phyloP scores from a whole-genome alignment of 495 filamentous ascomycete species.

The Pseudotulostoma volvatum region DNA sequence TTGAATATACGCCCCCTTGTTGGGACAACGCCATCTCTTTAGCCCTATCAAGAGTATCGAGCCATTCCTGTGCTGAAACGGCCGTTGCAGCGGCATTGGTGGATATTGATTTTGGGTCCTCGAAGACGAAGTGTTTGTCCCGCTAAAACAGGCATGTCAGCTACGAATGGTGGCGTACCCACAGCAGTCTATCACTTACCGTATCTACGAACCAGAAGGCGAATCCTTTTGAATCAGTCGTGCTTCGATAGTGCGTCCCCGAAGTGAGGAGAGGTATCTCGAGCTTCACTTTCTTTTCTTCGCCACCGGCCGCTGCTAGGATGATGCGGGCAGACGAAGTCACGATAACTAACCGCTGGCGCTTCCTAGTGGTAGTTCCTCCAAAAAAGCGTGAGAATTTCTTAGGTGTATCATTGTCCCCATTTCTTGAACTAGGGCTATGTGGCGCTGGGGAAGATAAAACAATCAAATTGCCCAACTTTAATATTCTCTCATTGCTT shows the following conservation, averaged over 20 bases:
- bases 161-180: conserved; percentile 6
- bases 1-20: conserved; percentile 46
- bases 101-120: conserved; percentile 60
- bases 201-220: conserved; percentile 87
- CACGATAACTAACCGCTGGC: conserved; percentile 87
- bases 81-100: conserved; percentile 29
- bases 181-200: conserved; percentile 37
- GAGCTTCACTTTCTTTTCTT: conserved; percentile 87
- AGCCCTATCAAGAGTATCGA: conserved; percentile 67
- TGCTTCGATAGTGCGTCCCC: conserved; percentile 60
- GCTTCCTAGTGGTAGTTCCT: conserved; percentile 75
- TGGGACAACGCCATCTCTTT: conserved; percentile 65
- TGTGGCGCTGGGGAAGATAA: conserved; percentile 53
- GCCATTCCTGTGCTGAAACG: conserved; percentile 62
- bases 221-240: conserved; percentile 66
- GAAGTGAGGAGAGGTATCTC: conserved; percentile 66
- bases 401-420: conserved; percentile 48
- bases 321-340: conserved; percentile 82
- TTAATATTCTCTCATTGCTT: conserved; percentile 84
- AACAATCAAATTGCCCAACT: conserved; percentile 79
- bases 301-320: conserved; percentile 78
- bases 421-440: conserved; percentile 49
- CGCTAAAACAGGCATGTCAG: conserved; percentile 35
- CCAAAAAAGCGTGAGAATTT: conserved; percentile 89
- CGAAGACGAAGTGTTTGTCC: conserved; percentile 84